These are phyloP conservation scores for Tetraselmis striata DNA, from an alignment of 139 green algal genomes.

Conservation along the genomic window DNA sequence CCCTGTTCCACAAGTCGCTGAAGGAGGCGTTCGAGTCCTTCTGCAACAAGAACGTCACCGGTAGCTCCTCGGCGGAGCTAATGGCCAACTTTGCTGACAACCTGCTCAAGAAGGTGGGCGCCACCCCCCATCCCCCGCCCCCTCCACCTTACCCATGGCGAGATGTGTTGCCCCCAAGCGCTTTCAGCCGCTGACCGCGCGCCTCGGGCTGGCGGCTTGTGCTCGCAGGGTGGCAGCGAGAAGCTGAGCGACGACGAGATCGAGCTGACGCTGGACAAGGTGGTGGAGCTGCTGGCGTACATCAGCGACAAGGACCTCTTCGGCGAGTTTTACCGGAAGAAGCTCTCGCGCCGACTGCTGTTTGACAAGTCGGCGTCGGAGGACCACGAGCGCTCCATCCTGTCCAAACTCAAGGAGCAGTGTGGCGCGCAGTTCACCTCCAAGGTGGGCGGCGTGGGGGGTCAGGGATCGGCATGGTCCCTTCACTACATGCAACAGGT, in stretches of 20 bases:
- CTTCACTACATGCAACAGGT: background rate
- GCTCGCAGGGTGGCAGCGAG: slow-evolving; percentile 64
- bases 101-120: slow-evolving; percentile 85
- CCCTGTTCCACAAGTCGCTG: slow-evolving; percentile 93
- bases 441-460: slow-evolving; percentile 43
- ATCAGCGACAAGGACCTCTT: slow-evolving; percentile 90
- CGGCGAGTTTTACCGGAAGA: slow-evolving; percentile 96
- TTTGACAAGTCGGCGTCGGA: slow-evolving; percentile 77
- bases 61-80: slow-evolving; percentile 82
- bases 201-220: no score
- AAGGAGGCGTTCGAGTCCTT: slow-evolving; percentile 99
- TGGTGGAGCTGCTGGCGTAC: slow-evolving; percentile 96
- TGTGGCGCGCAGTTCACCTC: slow-evolving; percentile 92
- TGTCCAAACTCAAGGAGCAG: slow-evolving; percentile 97
- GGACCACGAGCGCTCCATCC: slow-evolving; percentile 90
- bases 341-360: slow-evolving; percentile 78
- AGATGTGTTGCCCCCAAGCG: background rate
- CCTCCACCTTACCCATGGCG: background rate
- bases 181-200: no score
- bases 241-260: slow-evolving; percentile 93
- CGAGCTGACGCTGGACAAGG: slow-evolving; percentile 93
- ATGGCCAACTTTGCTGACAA: slow-evolving; percentile 97
- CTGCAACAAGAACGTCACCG: slow-evolving; percentile 92
- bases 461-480: no score
- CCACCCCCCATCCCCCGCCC: background rate